Percentiles rank a stretch among this genome's conserved stretches.
Conservation (phyloP, 2,329 filamentous ascomycete species). For the Aspergillus puulaauensis region DNA sequence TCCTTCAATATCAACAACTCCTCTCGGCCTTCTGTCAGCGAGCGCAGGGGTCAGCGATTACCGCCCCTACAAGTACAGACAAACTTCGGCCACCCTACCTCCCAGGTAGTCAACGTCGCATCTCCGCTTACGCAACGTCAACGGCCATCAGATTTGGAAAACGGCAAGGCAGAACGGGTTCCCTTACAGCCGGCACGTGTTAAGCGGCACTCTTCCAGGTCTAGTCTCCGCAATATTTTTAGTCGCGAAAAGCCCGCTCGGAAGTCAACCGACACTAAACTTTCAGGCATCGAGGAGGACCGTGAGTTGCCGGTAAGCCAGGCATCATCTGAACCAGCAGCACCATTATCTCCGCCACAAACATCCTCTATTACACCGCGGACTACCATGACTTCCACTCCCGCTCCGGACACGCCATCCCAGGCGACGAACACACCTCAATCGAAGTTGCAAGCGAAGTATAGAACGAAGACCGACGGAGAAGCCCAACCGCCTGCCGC, state of each 20-base stretch:
- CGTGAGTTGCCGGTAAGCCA: constrained; percentile 18
- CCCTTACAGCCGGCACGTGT: constrained; percentile 30
- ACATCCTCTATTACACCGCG: constrained; percentile 24
- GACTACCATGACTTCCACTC: constrained; percentile 27
- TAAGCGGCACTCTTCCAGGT: constrained; percentile 38
- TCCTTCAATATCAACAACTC: constrained; percentile 17
- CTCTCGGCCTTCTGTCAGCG: constrained; percentile 30
- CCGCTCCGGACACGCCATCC: constrained; percentile 25
- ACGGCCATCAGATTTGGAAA: constrained; percentile 32
- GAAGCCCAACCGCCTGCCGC: constrained; percentile 22
- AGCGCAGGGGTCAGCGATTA: constrained; percentile 38
- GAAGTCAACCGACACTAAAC: constrained; percentile 26
- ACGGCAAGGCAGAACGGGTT: constrained; percentile 27
- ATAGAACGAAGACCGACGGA: constrained; percentile 23
- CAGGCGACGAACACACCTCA: constrained; percentile 16
- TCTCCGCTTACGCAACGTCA: constrained; percentile 30
- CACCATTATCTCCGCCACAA: constrained; percentile 30
- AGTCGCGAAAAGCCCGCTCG: constrained; percentile 35
- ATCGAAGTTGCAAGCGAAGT: constrained; percentile 20
- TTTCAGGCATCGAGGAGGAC: constrained; percentile 35
- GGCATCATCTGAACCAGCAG: constrained; percentile 15
- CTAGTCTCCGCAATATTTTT: constrained; percentile 38
- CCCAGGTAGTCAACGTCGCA: constrained; percentile 15
- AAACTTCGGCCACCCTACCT: constrained; percentile 33
- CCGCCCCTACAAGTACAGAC: constrained; percentile 40